Conservation (phyloP, 768 basidiomycete genomes). For the Phlebiopsis flavidoalba region DNA sequence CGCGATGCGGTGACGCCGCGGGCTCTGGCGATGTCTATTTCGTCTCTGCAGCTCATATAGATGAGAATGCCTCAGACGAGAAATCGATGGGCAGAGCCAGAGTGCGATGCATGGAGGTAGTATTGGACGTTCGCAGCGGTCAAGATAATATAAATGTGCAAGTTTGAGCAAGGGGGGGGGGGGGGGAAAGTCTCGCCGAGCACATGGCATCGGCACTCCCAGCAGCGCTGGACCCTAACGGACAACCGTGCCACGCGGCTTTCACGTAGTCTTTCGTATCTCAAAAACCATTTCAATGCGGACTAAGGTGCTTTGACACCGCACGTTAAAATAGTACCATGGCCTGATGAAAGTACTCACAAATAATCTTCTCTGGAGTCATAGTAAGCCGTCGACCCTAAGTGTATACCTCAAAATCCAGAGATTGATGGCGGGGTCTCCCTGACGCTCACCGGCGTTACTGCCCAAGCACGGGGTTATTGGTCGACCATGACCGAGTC, state of each 20-base stretch:
- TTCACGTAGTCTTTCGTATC: not conserved
- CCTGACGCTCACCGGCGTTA: not conserved
- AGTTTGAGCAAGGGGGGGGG: no score
- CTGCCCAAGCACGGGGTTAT: not conserved
- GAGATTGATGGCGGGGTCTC: not conserved
- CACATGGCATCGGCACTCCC: not conserved
- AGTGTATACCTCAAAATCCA: not conserved
- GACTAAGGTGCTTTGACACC: no score
- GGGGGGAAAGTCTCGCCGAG: not conserved
- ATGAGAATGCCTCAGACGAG: not conserved
- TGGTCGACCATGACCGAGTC: slow-evolving; percentile 10
- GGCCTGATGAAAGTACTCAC: no score
- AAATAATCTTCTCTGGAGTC: no score
- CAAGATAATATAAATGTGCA: slow-evolving; percentile 1
- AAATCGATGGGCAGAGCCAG: no score
- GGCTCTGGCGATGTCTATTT: slow-evolving; percentile 14
- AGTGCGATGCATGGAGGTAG: slow-evolving; percentile 7
- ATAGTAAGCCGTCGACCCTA: no score
- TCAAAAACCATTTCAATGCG: not conserved
- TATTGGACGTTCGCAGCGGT: slow-evolving; percentile 2
- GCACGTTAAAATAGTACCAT: no score
- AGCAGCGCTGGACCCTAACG: not conserved
- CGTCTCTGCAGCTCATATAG: not conserved
- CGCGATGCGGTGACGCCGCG: slow-evolving; percentile 20
- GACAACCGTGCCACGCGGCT: not conserved